Evolutionary conservation across 2,329 filamentous ascomycete species (phyloP).

Genomic region (Beauveria rudraprayagi): DNA sequence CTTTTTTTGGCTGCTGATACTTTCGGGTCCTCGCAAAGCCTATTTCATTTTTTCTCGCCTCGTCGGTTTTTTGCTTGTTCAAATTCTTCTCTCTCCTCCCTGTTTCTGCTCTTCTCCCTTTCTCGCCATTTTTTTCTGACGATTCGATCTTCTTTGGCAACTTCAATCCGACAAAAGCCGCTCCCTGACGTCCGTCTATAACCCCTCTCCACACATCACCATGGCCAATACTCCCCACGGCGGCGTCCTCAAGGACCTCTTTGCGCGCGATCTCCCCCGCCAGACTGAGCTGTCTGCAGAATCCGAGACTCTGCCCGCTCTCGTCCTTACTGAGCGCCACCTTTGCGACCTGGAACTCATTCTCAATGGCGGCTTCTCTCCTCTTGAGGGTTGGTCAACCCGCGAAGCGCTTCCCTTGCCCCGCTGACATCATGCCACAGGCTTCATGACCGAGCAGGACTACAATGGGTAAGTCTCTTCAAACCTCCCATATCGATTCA

Average conservation of each 20-base stretch:
- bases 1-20: constrained; percentile 10
- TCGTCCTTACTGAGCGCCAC: constrained; percentile 85
- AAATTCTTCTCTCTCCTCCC: not conserved
- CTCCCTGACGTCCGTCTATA: not conserved
- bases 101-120: not conserved
- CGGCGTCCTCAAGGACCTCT: constrained; percentile 94
- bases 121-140: not conserved
- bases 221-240: constrained; percentile 74
- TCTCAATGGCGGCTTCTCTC: constrained; percentile 95
- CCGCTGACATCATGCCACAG: constrained; percentile 35
- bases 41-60: constrained; percentile 6
- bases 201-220: constrained; percentile 20
- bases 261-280: constrained; percentile 82
- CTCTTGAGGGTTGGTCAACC: constrained; percentile 71
- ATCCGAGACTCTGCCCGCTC: constrained; percentile 76
- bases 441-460: constrained; percentile 96
- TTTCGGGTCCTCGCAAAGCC: constrained; percentile 9
- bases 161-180: not conserved
- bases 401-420: not conserved
- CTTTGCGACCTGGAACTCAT: constrained; percentile 97
- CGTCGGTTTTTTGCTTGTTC: not conserved
- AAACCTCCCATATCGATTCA: not conserved
- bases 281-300: constrained; percentile 73
- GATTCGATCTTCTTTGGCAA: not conserved
- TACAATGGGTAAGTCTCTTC: constrained; percentile 68